phyloP scores from a whole-genome alignment of 2,329 filamentous ascomycete species.

The Aspergillus vadensis region DNA sequence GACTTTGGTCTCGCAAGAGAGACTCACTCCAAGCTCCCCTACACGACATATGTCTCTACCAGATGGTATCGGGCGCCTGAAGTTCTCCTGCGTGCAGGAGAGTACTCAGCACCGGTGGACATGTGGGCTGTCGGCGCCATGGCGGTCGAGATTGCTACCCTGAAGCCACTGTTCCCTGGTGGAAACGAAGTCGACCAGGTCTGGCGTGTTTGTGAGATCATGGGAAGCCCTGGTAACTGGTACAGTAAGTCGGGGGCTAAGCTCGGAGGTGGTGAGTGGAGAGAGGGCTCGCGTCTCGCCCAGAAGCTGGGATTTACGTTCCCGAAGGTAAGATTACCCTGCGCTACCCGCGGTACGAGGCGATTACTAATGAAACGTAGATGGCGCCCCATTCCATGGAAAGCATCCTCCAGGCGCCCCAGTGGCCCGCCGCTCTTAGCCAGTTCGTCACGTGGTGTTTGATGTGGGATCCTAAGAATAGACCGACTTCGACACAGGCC shows the following conservation, averaged over 20 bases:
- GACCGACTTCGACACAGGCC: conserved; percentile 92
- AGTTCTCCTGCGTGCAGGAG: conserved; percentile 86
- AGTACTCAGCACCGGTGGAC: conserved; percentile 96
- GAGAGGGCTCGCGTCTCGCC: conserved; percentile 86
- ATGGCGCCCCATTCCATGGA: conserved; percentile 98
- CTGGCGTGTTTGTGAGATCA: conserved; percentile 98
- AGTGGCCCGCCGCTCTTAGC: conserved; percentile 85
- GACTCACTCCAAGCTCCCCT: conserved; percentile 92
- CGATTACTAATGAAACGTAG: conserved; percentile 44
- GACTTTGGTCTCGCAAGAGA: conserved; percentile 98
- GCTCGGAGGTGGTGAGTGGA: conserved; percentile 96
- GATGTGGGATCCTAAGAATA: conserved; percentile 94
- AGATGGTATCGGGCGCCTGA: conserved; percentile 95
- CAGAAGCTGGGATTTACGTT: conserved; percentile 98
- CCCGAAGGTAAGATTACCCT: conserved; percentile 62
- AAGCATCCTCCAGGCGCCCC: conserved; percentile 82
- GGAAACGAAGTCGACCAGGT: conserved; percentile 99
- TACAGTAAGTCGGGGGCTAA: conserved; percentile 85
- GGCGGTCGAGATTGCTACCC: conserved; percentile 94
- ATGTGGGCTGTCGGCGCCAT: conserved; percentile 99
- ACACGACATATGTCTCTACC: conserved; percentile 98
- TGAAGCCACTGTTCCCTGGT: conserved; percentile 95
- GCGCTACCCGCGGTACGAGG: not conserved
- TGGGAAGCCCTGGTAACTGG: conserved; percentile 98
- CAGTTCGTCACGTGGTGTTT: conserved; percentile 98